Evolutionary conservation across 1,284 basidiomycete genomes (phyloP).

Genomic region (Cutaneotrichosporon spelunceum): DNA sequence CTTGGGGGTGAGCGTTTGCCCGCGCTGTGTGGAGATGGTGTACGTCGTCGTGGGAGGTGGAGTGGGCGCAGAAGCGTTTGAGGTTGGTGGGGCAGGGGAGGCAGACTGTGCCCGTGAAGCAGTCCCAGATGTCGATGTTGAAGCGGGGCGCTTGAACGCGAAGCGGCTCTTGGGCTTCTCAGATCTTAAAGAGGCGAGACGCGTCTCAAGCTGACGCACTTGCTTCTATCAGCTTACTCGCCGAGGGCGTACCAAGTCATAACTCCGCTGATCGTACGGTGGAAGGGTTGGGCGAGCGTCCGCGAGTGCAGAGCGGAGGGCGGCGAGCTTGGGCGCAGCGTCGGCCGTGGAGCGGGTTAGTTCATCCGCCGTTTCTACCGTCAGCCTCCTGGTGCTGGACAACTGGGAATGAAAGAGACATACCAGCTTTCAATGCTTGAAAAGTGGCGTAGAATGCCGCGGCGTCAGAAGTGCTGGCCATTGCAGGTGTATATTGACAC

Average conservation of each 20-base stretch:
- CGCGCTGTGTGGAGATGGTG: conserved; percentile 55
- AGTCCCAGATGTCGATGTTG: neutral
- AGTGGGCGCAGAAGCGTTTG: conserved; percentile 18
- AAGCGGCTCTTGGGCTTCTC: conserved; percentile 62
- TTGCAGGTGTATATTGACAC: neutral
- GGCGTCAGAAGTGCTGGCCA: conserved; percentile 22
- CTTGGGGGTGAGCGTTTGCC: neutral
- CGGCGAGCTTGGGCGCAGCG: conserved; percentile 8
- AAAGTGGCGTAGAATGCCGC: conserved; percentile 33
- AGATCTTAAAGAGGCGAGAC: conserved; percentile 56
- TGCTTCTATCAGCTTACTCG: conserved; percentile 54
- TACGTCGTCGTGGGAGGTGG: conserved; percentile 27
- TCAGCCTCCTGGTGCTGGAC: neutral
- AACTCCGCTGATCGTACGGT: conserved; percentile 68
- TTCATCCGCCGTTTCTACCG: conserved; percentile 2
- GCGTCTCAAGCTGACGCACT: conserved; percentile 60
- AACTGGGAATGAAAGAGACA: neutral
- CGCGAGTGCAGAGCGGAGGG: conserved; percentile 51
- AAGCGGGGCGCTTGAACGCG: conserved; percentile 58
- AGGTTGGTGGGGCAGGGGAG: conserved; percentile 24
- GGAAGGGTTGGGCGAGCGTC: conserved; percentile 64
- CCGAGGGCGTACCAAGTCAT: conserved; percentile 59
- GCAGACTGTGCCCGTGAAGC: conserved; percentile 18
- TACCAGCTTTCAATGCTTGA: conserved; percentile 16
- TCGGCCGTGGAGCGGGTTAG: neutral